Base-by-base conservation (phyloP, 495 filamentous ascomycete species). In the Bacidia rubella region DNA sequence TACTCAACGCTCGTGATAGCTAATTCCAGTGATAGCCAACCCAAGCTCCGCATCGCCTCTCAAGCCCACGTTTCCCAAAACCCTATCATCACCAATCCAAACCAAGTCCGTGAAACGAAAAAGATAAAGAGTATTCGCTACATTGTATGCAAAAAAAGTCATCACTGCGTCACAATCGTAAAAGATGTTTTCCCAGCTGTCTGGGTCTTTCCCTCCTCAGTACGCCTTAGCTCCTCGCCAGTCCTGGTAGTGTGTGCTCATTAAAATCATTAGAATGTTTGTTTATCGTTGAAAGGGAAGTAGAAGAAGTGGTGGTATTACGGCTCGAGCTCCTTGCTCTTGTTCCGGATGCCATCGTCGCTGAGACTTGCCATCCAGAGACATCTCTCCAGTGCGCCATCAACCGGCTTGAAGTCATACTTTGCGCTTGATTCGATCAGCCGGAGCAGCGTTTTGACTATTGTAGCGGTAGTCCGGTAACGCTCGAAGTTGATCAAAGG, bases 401-500 rank as follows among this genome's bases (percentile, higher is more conserved):
- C 86, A 42, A 95, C 82, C 7, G 88, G 81, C 59, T 86, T 77
- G 57, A 95, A 92, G 10, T 73, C 72, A 61, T 97, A 97, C 53
- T 88, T 82, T 23, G 82, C 82, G 65, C 88, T 95, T n/a, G 87
- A 85, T 62, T 98, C 92, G 29, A 97, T 81, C 27, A 96, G 68
- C 24, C 90, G 77, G 47, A 96, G 75, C 44, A 99, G 72, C 59
- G 80, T 90, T 73, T 99, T 97, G 53, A 97, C 86, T 53, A 97
- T 87, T n/a, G 78, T 76, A 1, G 93, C 93, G 23, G 88, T 80
- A 17, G 85, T 88, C 24, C 90, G 85, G 63, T 89, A 90, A 51
- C 89, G 81, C 67, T 97, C 93, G 63, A 97, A 97, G 63, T 99
- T 99, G 54, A 97, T 79, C 47, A 99, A 69, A 24, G 86, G 78